Conservation (phyloP, 768 basidiomycete species). For the Amanita rubescens region DNA sequence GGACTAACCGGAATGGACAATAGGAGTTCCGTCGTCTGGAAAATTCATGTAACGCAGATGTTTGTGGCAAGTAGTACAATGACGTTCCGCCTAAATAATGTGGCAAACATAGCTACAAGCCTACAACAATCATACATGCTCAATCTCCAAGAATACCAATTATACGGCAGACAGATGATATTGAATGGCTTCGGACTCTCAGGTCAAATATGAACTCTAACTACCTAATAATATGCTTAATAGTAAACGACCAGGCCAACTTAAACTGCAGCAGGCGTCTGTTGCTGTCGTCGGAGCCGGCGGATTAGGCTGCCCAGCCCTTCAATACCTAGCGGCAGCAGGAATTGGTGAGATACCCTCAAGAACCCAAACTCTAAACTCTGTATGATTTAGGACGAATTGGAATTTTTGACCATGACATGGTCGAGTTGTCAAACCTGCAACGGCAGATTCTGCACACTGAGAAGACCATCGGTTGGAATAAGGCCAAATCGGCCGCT, state of each 20-base stretch:
- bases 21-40: conserved; percentile 23
- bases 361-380: background rate
- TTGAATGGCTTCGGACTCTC: conserved; percentile 79
- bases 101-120: background rate
- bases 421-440: conserved; percentile 82
- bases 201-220: conserved; percentile 35
- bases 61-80: no score
- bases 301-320: conserved; percentile 90
- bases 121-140: conserved; percentile 17
- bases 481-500: conserved; percentile 80
- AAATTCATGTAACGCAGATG: conserved; percentile 15
- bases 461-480: conserved; percentile 62
- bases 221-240: conserved; percentile 4
- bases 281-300: conserved; percentile 92
- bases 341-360: conserved; percentile 64
- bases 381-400: conserved; percentile 55
- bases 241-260: conserved; percentile 52
- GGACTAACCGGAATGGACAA: conserved; percentile 30
- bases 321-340: conserved; percentile 89
- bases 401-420: conserved; percentile 84
- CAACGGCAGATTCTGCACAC: conserved; percentile 91
- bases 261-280: conserved; percentile 67
- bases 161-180: conserved; percentile 98
- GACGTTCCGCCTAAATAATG: no score
- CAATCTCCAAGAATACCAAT: conserved; percentile 62